phyloP scores from a whole-genome alignment of 1,284 basidiomycete genomes.

The Ustilago esculenta region DNA sequence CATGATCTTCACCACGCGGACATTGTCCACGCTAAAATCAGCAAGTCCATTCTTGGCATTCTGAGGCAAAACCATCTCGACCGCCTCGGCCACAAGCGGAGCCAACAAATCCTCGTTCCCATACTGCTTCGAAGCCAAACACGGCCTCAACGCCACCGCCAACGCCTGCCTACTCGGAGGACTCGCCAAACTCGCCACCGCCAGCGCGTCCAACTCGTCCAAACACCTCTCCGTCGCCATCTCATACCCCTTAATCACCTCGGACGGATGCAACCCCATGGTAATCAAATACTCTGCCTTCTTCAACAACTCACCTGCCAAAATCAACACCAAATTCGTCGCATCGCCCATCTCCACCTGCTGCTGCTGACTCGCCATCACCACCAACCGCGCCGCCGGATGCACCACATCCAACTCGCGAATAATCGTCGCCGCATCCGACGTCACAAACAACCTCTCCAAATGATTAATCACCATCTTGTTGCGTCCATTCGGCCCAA shows the following conservation, averaged over 20 bases:
- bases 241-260: constrained; percentile 91
- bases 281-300: constrained; percentile 90
- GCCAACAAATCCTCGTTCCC: constrained; percentile 87
- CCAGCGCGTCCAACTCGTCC: constrained; percentile 78
- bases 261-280: constrained; percentile 94
- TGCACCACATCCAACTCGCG: constrained; percentile 98
- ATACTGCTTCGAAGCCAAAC: constrained; percentile 97
- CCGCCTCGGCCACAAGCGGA: constrained; percentile 88
- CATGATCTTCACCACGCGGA: constrained; percentile 98
- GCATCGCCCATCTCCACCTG: constrained; percentile 97
- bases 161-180: constrained; percentile 83
- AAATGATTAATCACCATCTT: constrained; percentile 74
- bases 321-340: constrained; percentile 93
- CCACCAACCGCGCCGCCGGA: constrained; percentile 94
- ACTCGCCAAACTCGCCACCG: constrained; percentile 73
- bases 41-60: constrained; percentile 68
- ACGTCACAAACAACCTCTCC: constrained; percentile 93
- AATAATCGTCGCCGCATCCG: constrained; percentile 98
- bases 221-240: constrained; percentile 87
- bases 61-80: constrained; percentile 68
- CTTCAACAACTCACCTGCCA: constrained; percentile 94
- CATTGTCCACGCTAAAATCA: constrained; percentile 80
- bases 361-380: constrained; percentile 97
- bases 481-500: constrained; percentile 84
- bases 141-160: constrained; percentile 82